Evolutionary conservation across 495 filamentous ascomycete species (phyloP).

Genomic region (Penicillium pulvis): DNA sequence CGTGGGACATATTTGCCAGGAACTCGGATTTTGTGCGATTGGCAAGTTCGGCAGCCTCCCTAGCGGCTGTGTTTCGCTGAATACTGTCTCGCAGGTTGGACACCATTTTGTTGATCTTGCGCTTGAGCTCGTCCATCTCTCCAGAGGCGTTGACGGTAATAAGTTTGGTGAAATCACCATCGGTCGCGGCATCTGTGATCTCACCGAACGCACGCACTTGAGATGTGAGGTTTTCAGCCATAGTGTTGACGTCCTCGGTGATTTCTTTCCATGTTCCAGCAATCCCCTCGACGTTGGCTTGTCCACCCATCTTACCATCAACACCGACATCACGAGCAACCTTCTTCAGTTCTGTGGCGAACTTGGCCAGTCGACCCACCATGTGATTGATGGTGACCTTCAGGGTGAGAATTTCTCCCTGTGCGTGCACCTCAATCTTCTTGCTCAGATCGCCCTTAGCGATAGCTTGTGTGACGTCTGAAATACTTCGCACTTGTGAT

Average conservation of each 20-base stretch:
- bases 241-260: conserved; percentile 96
- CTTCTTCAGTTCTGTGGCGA: conserved; percentile 95
- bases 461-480: conserved; percentile 95
- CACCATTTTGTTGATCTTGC: conserved; percentile 99
- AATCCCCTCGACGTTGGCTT: conserved; percentile 92
- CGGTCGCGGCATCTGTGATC: conserved; percentile 94
- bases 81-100: conserved; percentile 95
- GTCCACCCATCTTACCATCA: conserved; percentile 98
- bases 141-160: conserved; percentile 98
- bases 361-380: conserved; percentile 93
- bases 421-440: conserved; percentile 93
- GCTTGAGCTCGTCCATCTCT: conserved; percentile 98
- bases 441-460: conserved; percentile 92
- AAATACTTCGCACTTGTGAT: conserved; percentile 92
- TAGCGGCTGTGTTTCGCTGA: conserved; percentile 93
- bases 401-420: conserved; percentile 89
- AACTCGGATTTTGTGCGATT: conserved; percentile 99
- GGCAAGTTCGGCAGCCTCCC: conserved; percentile 93
- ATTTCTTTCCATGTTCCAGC: conserved; percentile 98
- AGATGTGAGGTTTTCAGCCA: conserved; percentile 96
- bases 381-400: conserved; percentile 99
- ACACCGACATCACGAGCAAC: conserved; percentile 97
- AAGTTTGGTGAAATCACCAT: conserved; percentile 94
- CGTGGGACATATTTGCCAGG: conserved; percentile 98
- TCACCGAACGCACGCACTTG: conserved; percentile 98